phyloP scores from a whole-genome alignment of 2,329 filamentous ascomycete species.

The Sporothrix euskadiensis region DNA sequence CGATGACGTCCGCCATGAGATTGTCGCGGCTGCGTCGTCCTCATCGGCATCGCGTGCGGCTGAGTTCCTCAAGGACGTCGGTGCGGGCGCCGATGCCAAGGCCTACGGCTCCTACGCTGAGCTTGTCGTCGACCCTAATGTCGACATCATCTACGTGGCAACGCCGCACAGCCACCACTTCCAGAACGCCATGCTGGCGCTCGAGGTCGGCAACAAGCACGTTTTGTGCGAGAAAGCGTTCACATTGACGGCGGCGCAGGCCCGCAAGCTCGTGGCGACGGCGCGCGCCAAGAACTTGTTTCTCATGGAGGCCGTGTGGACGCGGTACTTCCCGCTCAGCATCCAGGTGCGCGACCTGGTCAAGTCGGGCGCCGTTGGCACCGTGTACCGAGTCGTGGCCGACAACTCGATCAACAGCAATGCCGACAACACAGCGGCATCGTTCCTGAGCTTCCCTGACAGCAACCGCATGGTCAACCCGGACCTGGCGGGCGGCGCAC shows the following conservation, averaged over 20 bases:
- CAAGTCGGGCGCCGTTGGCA: constrained; percentile 55
- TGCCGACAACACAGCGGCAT: constrained; percentile 46
- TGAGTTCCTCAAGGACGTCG: constrained; percentile 70
- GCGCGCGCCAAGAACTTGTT: constrained; percentile 72
- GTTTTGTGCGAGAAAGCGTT: constrained; percentile 91
- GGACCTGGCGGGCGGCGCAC: constrained; percentile 77
- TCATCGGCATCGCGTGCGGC: constrained; percentile 67
- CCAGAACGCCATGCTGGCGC: constrained; percentile 82
- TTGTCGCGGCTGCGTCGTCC: constrained; percentile 79
- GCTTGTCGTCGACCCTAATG: constrained; percentile 72
- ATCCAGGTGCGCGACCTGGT: constrained; percentile 70
- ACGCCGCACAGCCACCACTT: constrained; percentile 93
- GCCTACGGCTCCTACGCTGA: constrained; percentile 81
- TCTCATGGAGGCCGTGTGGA: constrained; percentile 90
- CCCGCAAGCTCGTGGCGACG: constrained; percentile 68
- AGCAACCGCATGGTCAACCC: constrained; percentile 77
- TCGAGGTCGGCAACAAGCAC: constrained; percentile 75
- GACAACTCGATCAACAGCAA: constrained; percentile 63
- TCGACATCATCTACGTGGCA: constrained; percentile 86
- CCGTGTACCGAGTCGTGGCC: constrained; percentile 61
- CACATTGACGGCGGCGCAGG: constrained; percentile 78
- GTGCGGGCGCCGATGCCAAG: constrained; percentile 64
- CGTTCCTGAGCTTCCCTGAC: constrained; percentile 56
- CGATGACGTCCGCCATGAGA: constrained; percentile 71
- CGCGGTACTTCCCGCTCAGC: constrained; percentile 81